Percentiles rank a stretch among this genome's conserved stretches.
Conservation (phyloP, 73 alveolate species). For the Paramecium biaurelia region DNA sequence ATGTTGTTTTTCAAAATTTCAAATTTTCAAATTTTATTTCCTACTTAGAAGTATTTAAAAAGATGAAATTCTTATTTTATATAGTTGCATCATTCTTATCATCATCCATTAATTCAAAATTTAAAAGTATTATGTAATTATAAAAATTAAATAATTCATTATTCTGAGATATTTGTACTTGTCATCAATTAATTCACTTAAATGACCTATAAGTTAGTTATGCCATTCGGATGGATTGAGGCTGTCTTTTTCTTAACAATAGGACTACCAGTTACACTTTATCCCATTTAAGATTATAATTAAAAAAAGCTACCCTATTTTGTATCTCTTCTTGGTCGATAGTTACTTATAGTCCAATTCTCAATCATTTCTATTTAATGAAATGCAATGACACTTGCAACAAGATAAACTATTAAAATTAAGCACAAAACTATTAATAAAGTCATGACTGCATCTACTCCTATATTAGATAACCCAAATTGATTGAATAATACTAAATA, state of each 20-base stretch:
- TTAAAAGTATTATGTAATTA: background rate
- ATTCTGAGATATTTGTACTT: constrained; percentile 14
- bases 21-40: background rate
- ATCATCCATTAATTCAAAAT: background rate
- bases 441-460: constrained; percentile 8
- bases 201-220: background rate
- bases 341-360: background rate
- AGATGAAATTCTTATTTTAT: background rate
- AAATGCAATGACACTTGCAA: background rate
- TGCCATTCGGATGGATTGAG: background rate
- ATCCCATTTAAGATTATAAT: background rate
- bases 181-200: background rate
- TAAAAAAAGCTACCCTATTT: background rate
- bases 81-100: background rate
- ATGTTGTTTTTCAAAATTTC: background rate
- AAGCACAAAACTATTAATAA: background rate
- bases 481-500: background rate
- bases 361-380: constrained; percentile 26
- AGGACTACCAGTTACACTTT: background rate
- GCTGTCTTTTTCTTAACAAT: background rate
- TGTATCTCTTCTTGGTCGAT: constrained; percentile 9
- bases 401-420: background rate
- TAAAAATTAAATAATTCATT: background rate
- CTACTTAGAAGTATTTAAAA: background rate
- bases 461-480: background rate